Evolutionary conservation across 108 stramenopile genomes (phyloP), one percentile per base, ranked within the genome.

Genomic region (Stephanodiscus triporus): DNA sequence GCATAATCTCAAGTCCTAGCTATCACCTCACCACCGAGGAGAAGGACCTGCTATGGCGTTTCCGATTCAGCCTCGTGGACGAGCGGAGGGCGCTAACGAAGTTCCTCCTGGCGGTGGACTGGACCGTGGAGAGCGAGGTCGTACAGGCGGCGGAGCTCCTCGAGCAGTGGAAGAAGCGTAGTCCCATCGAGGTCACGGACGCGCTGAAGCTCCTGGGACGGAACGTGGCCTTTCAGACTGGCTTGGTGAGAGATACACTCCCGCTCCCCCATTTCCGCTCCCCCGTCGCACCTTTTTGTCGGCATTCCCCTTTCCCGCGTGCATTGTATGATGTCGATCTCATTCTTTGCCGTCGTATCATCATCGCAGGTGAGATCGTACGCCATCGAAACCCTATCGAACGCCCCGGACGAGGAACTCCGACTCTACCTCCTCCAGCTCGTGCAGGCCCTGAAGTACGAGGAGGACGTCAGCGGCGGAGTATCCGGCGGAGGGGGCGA

Each of bases 391-490:
- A 92, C 94, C 0, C 86, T 99, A 8, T 84, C 84, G 4, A 47
- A 83, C 19, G 97, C 97, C 26, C 88, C 96, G 1, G 98, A 98
- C 72, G 95, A 93, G 34, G 98, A 98, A 75, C 80, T 99, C n/a
- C 85, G 87, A 32, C 78, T 97, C 6, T 99, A 97, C 74, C 80
- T 99, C 17, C 84, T 99, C 22, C 99, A 99, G 78, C 83, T 99
- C 3, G 99, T 99, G 16, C 98, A 98, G 85, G 99, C 97, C 17
- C 72, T 99, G 17, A 95, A 97, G 72, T 99, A 98, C 73, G 97
- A 99, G 81, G 89, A 79, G 45, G 69, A 73, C 49, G 51, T 78
- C 8, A 81, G 78, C 26, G 80, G 80, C 37, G 80, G 80, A 14
- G 37, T 48, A 30, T 71, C 65, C 13, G 61, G 58, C 54, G 43